phyloP scores from a whole-genome alignment of 345 rosid genomes.

The Rubroshorea leprosula region DNA sequence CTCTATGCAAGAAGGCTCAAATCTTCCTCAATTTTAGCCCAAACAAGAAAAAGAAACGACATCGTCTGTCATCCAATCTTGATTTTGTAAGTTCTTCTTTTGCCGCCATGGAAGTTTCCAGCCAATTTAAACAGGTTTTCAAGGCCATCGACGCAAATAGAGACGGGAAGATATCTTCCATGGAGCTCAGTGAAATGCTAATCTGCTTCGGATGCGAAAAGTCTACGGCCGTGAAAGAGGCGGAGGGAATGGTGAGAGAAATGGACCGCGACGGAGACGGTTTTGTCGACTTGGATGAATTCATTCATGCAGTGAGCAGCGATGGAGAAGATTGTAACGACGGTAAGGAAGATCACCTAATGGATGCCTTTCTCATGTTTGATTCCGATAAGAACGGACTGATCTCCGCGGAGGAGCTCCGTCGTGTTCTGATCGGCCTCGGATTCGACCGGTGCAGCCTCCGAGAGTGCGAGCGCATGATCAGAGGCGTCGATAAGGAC shows the following conservation, averaged over 20 bases:
- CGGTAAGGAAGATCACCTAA: conserved; percentile 20
- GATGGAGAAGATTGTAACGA: neutral
- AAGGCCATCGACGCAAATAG: conserved; percentile 37
- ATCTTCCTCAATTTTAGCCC: conserved; percentile 1
- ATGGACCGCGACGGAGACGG: conserved; percentile 54
- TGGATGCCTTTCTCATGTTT: conserved; percentile 43
- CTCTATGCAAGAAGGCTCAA: conserved; percentile 13
- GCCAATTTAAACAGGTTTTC: conserved; percentile 39
- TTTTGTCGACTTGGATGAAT: conserved; percentile 37
- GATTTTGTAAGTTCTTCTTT: conserved; percentile 20
- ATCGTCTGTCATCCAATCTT: conserved; percentile 15
- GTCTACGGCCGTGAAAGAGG: conserved; percentile 27
- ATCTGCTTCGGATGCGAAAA: conserved; percentile 27
- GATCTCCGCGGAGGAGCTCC: conserved; percentile 45
- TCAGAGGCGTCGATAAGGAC: conserved; percentile 36
- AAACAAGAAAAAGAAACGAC: conserved; percentile 2
- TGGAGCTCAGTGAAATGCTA: conserved; percentile 37
- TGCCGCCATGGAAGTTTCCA: conserved; percentile 27
- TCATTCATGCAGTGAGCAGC: conserved; percentile 15
- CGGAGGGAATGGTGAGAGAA: conserved; percentile 31
- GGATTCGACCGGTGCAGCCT: conserved; percentile 31
- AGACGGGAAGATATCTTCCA: conserved; percentile 44
- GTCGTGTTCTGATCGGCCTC: conserved; percentile 27
- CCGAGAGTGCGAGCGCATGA: conserved; percentile 40
- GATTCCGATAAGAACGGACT: conserved; percentile 38